A percentile compares a stretch with the other conserved stretches of the same genome.
Conservation (phyloP, 345 rosid genomes). For the Pelargonium nanum region DNA sequence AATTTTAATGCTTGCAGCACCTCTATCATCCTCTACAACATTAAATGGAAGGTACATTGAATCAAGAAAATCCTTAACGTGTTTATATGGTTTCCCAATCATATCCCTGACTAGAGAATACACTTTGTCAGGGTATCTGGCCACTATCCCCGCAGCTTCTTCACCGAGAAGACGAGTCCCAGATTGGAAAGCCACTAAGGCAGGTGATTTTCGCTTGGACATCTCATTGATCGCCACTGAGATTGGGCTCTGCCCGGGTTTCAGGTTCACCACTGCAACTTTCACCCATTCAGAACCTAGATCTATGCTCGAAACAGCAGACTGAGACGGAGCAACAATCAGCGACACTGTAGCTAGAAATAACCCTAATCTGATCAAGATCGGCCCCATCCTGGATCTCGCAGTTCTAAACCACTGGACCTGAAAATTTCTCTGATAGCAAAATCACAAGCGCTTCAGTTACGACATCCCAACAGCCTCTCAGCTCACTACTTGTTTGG, state of each 20-base stretch:
- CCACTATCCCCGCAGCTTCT: constrained; percentile 87
- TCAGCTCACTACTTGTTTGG: background rate
- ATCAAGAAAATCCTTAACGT: constrained; percentile 47
- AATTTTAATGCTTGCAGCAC: constrained; percentile 45
- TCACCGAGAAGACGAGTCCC: constrained; percentile 71
- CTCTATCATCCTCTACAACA: constrained; percentile 68
- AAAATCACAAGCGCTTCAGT: background rate
- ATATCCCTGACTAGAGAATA: constrained; percentile 71
- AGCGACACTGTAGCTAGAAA: constrained; percentile 25
- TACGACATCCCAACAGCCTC: background rate
- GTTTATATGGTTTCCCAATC: constrained; percentile 67
- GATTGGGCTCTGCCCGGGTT: constrained; percentile 83
- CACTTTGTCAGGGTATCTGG: constrained; percentile 78
- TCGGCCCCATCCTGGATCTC: constrained; percentile 26
- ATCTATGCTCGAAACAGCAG: constrained; percentile 89
- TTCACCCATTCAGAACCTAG: constrained; percentile 94
- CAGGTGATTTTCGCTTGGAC: constrained; percentile 96
- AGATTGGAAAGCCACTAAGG: constrained; percentile 69
- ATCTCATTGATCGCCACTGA: constrained; percentile 91
- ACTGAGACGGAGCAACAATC: constrained; percentile 32
- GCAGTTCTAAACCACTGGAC: background rate
- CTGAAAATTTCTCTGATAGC: constrained; percentile 3
- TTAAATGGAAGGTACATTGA: constrained; percentile 66
- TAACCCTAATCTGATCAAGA: constrained; percentile 22
- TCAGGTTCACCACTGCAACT: constrained; percentile 82